Conservation (phyloP, 2,329 filamentous ascomycete genomes). For the Cladosporium halotolerans region DNA sequence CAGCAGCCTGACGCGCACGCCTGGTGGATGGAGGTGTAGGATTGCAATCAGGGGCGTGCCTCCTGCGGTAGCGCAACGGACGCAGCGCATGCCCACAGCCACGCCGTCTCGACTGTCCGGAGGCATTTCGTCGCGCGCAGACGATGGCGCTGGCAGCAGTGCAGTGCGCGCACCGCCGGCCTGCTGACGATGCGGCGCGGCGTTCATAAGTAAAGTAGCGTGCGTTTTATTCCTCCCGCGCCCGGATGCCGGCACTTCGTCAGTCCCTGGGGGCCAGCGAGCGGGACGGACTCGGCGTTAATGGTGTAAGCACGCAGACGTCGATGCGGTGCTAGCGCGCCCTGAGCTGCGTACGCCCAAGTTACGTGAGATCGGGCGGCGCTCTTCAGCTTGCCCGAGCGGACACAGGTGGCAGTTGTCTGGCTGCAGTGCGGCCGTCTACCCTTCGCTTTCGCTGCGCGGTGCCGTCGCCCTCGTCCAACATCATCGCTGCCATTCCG, state of each 20-base stretch:
- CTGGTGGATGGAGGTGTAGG: too few species aligned
- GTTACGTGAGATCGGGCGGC: not conserved
- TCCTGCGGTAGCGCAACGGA: too few species aligned
- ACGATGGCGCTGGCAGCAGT: too few species aligned
- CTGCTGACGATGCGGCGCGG: too few species aligned
- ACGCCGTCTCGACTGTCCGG: too few species aligned
- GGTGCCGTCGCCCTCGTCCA: not conserved
- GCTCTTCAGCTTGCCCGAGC: not conserved
- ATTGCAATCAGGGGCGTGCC: too few species aligned
- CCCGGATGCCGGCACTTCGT: not conserved
- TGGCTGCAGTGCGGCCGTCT: not conserved
- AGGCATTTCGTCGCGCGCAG: too few species aligned
- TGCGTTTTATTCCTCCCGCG: too few species aligned
- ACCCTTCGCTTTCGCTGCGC: not conserved
- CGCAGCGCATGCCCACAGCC: too few species aligned
- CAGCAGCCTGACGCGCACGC: too few species aligned
- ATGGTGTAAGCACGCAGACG: not conserved
- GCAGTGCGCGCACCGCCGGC: too few species aligned
- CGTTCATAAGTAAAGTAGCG: too few species aligned
- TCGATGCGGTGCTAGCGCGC: not conserved
- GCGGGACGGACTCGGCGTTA: not conserved
- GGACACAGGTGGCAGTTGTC: not conserved
- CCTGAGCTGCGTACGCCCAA: not conserved
- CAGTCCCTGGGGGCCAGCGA: not conserved
- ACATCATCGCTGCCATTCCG: not conserved